phyloP scores from a whole-genome alignment of 2,329 filamentous ascomycete species.

The Paraconiothyrium brasiliense region DNA sequence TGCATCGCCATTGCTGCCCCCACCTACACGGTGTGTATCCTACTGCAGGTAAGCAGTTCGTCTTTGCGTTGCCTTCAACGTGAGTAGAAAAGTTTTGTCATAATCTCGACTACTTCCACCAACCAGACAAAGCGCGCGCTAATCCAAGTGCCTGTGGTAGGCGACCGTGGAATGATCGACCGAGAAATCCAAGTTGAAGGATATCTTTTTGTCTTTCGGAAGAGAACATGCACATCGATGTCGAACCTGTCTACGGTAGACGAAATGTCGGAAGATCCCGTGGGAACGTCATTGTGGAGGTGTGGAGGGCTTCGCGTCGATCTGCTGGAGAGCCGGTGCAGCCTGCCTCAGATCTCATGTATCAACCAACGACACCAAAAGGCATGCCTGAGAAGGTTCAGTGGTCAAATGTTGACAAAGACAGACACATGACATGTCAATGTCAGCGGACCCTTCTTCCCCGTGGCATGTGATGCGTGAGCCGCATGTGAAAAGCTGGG shows the following conservation, averaged over 20 bases:
- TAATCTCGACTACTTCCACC: not conserved
- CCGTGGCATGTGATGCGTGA: conserved; percentile 23
- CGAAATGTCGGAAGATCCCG: not conserved
- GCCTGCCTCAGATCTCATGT: not conserved
- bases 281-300: not conserved
- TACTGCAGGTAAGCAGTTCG: not conserved
- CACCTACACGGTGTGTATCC: not conserved
- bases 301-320: not conserved
- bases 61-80: not conserved
- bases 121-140: not conserved
- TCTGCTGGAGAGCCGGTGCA: not conserved
- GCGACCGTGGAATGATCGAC: not conserved
- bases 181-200: not conserved
- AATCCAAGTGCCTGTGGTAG: not conserved
- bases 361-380: not conserved
- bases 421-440: not conserved
- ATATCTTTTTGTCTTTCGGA: not conserved
- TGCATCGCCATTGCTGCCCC: not conserved
- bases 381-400: not conserved
- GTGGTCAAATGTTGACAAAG: not conserved
- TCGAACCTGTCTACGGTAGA: not conserved
- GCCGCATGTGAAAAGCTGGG: conserved; percentile 36
- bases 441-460: conserved; percentile 4
- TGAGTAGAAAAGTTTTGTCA: not conserved
- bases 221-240: not conserved